Percentiles rank a stretch among this genome's conserved stretches.
Evolutionary conservation across 2,329 filamentous ascomycete species (phyloP).

Genomic region (Huntiella bhutanensis): DNA sequence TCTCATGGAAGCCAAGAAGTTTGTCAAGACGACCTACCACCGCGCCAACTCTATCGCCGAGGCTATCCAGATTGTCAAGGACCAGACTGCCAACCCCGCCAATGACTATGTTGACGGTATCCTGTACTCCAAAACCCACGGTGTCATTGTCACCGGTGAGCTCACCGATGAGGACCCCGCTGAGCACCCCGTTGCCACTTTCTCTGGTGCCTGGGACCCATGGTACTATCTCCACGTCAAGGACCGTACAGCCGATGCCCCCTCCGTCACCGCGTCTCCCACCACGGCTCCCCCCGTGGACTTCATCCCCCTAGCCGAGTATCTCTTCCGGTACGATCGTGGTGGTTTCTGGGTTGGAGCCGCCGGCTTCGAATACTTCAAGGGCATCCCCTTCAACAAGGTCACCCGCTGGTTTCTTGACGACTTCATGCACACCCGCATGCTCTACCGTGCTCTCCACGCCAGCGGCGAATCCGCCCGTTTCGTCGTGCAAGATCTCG

Average conservation of each 20-base stretch:
- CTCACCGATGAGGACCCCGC: constrained; percentile 34
- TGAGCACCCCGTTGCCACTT: constrained; percentile 28
- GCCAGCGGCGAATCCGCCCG: constrained; percentile 43
- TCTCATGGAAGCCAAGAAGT: constrained; percentile 39
- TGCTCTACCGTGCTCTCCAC: constrained; percentile 56
- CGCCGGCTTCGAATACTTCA: constrained; percentile 49
- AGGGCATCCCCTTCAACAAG: constrained; percentile 41
- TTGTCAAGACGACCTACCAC: constrained; percentile 44
- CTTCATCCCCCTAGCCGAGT: constrained; percentile 49
- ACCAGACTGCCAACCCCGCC: constrained; percentile 23
- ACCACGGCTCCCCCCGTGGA: constrained; percentile 21
- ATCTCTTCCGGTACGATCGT: constrained; percentile 60
- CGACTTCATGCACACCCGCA: constrained; percentile 54
- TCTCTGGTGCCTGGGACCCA: constrained; percentile 41
- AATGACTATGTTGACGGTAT: constrained; percentile 61
- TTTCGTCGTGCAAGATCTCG: constrained; percentile 51
- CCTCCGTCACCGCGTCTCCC: constrained; percentile 9
- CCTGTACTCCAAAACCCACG: constrained; percentile 39
- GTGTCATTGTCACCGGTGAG: constrained; percentile 46
- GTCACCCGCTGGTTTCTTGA: constrained; percentile 50
- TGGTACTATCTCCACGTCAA: constrained; percentile 62
- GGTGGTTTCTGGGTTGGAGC: constrained; percentile 57
- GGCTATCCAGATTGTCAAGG: constrained; percentile 28
- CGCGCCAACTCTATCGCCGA: constrained; percentile 29
- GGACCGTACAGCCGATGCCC: constrained; percentile 20